These are phyloP conservation scores for Fomes fomentarius DNA, from an alignment of 1,284 basidiomycete species.

Conservation along the genomic window DNA sequence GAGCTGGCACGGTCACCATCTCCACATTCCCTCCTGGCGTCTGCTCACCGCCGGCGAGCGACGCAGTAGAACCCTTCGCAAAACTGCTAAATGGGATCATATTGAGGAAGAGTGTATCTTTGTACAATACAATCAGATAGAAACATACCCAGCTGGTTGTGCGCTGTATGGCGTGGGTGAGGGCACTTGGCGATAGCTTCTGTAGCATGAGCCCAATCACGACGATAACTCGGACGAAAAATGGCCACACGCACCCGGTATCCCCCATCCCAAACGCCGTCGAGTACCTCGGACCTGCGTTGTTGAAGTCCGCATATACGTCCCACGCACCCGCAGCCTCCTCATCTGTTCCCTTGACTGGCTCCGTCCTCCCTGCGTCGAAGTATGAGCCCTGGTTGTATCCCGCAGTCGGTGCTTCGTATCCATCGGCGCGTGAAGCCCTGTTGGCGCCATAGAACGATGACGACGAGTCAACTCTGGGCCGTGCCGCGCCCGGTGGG, in stretches of 20 bases:
- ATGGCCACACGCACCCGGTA: conserved; percentile 36
- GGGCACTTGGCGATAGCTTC: conserved; percentile 58
- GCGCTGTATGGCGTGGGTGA: conserved; percentile 34
- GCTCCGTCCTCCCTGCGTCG: conserved; percentile 67
- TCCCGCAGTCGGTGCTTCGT: conserved; percentile 52
- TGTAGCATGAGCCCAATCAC: neutral
- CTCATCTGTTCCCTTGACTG: conserved; percentile 74
- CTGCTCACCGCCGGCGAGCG: conserved; percentile 37
- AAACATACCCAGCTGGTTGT: conserved; percentile 12
- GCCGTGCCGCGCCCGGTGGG: conserved; percentile 38
- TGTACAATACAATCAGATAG: too few species aligned
- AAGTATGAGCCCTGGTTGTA: conserved; percentile 73
- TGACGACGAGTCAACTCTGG: conserved; percentile 66
- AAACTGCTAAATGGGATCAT: too few species aligned
- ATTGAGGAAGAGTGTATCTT: too few species aligned
- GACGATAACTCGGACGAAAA: conserved; percentile 5
- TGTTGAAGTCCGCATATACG: conserved; percentile 92
- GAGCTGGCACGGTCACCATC: conserved; percentile 84
- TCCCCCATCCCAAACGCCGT: conserved; percentile 50
- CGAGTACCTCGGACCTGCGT: conserved; percentile 81
- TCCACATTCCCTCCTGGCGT: conserved; percentile 57
- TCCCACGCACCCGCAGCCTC: conserved; percentile 71
- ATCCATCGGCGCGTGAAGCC: conserved; percentile 46
- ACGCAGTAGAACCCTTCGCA: conserved; percentile 31
- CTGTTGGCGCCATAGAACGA: conserved; percentile 57